Base-by-base conservation (phyloP, 2,329 filamentous ascomycete species). In the Coccinonectria pachysandricola region DNA sequence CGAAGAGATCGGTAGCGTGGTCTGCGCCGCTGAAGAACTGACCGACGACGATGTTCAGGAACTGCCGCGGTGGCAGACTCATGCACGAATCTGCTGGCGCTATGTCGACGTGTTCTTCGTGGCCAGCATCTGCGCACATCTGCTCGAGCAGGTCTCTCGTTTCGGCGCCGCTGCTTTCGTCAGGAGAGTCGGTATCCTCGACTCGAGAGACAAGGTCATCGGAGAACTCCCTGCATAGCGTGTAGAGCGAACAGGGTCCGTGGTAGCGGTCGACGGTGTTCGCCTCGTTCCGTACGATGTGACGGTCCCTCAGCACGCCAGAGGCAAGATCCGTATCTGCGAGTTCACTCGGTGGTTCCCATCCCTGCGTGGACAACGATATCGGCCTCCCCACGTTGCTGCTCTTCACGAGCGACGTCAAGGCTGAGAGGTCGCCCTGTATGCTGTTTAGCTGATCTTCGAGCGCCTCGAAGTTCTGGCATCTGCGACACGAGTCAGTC, bases 391-490 rank as follows among this genome's bases (percentile, higher is more conserved):
- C 32, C 8, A 28, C 25, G 12, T 26, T 40, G 7, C 37, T 35
- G 16, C 31, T 35, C 23, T 37, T 45, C 4, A 46, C 36, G 8
- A 46, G 38, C 16, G 40, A 46, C 12, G 43, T 45, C 23, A 46
- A 27, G 17, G 40, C 36, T 3, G 43, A 46, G 12, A 46, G 39
- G 12, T 46, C 43, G 24, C 35, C 42, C 9, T 46, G 43, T 21
- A 46, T 46, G 11, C 25, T 45, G 23, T 39, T 42, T 10, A 46
- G 21, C 18, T 46, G 43, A 18, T 42, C 41, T 18, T 46, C 43
- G 19, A 46, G 41, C 8, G 36, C 41, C 26, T 46, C 43, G 15
- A 46, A 46, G 18, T 46, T 46, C 21, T 46, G 43, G 12, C 43
- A 46, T 26, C 43, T 46, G 33, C 34, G 31, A 34, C 36, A 42